Base-by-base conservation (phyloP, 768 basidiomycete species). In the Rhizopogon vesiculosus region DNA sequence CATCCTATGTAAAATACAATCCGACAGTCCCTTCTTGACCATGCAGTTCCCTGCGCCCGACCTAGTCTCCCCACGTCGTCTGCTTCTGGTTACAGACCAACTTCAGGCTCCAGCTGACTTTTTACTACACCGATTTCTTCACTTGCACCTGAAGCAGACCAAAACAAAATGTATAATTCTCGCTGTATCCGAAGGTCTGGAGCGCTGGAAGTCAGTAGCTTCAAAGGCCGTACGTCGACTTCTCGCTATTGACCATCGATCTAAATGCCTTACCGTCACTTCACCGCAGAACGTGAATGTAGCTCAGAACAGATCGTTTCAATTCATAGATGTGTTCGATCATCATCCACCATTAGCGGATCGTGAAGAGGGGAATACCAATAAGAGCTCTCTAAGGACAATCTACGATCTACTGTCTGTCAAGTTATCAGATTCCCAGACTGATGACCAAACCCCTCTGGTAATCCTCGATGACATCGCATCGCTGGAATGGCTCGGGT, bases 381-480 rank as follows among this genome's bases (percentile, higher is more conserved):
- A 60, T 19, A 56, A 59, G 28, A 35, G 62, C 3, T 54, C 51
- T 33, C 28, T 78, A n/a, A 69, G 67, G 25, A 60, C 63, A 1
- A 61, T 79, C 7, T 67, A 76, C 40, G 72, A 80, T 15, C 61
- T 71, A 12, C 63, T 78, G 13, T 64, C 69, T 2, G 56, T 64
- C 8, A 58, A 62, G 6, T 57, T 79, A 7, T 52, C 19, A 3
- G 46, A 58, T 13, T 53, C 29, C 22, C 19, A 46, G 1, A 58
- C 56, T 5, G 56, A 45, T 7, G 55, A 62, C 0, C 56, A 58
- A 31, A 62, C 63, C 7, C 51, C 64, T 9, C 68, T 89, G 12
- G 74, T 91, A 19, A 79, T 92, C 43, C 62, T 91, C n/a, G 90
- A 92, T 58, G 87, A 88, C 53, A 72, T 89, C 42, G 68, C 85